Evolutionary conservation across 768 basidiomycete species (phyloP).

Genomic region (Boletales sp.): DNA sequence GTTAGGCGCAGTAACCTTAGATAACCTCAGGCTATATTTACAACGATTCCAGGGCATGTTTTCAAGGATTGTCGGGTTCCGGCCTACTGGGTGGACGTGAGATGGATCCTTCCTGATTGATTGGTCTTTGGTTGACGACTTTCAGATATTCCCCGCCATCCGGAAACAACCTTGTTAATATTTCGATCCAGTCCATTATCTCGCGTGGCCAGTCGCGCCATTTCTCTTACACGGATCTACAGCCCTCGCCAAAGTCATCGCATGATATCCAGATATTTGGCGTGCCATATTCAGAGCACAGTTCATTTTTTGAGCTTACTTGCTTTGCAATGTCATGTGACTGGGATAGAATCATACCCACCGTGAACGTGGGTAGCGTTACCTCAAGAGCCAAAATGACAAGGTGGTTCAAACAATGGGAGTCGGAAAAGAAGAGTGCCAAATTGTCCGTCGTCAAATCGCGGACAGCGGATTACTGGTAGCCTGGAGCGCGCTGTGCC

Average conservation of each 20-base stretch:
- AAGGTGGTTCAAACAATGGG: constrained; percentile 88
- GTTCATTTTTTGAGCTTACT: constrained; percentile 91
- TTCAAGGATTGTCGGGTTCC: constrained; percentile 70
- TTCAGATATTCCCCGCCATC: constrained; percentile 62
- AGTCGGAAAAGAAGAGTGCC: constrained; percentile 66
- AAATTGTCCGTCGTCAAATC: constrained; percentile 33
- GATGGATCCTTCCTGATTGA: constrained; percentile 25
- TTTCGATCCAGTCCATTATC: constrained; percentile 68
- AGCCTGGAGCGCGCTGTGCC: background rate
- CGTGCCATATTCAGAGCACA: constrained; percentile 93
- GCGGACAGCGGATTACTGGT: constrained; percentile 49
- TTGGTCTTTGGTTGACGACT: constrained; percentile 1
- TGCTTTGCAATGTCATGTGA: constrained; percentile 89
- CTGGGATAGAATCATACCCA: constrained; percentile 90
- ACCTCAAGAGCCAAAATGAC: constrained; percentile 78
- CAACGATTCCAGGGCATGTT: constrained; percentile 71
- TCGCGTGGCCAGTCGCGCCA: constrained; percentile 57
- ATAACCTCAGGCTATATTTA: constrained; percentile 74
- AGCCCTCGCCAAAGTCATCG: constrained; percentile 68
- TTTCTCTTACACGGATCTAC: constrained; percentile 70
- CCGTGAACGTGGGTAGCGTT: constrained; percentile 83
- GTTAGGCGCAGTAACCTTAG: constrained; percentile 67
- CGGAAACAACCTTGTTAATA: constrained; percentile 54
- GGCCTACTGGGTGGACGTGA: constrained; percentile 97
- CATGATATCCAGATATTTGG: constrained; percentile 69